Evolutionary conservation across 2,329 filamentous ascomycete species (phyloP), one percentile per base, ranked within the genome.

Genomic region (Periconia macrospinosa): DNA sequence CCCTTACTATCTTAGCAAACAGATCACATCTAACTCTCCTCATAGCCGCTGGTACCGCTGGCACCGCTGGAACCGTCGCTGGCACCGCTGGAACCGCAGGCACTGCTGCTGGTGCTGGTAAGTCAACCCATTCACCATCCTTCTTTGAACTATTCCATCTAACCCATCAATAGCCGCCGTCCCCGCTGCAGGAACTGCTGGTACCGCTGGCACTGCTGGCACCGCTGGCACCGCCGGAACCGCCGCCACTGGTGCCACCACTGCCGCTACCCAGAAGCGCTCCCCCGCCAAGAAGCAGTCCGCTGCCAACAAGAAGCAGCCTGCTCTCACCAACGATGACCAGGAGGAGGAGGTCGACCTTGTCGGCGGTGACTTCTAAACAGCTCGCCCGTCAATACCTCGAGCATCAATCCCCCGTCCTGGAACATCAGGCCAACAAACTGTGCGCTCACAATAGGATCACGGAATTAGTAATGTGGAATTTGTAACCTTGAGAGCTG

Each of bases 281-380:
- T 55, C 50, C 18, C 54, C 61, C 53, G 47, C 46, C 52, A 53
- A 44, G 41, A 47, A 27, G 53, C 57, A 63, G 18, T n/a, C n/a
- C n/a, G 49, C 41, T 37, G 45, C 17, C 55, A 58, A 64, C 18
- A 41, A 44, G 20, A 62, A 49, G n/a, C 52, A 56, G 19, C 47
- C 45, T 17, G 18, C 45, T 19, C 50, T 72, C 54, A 70, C 68
- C 53, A 50, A 70, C 51, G 70, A 72, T 54, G 70, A 68, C 50
- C 59, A 72, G 54, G 69, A 72, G 62, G 70, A 72, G 62, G 70
- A 72, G 60, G 9, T 70, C 45, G 66, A 62, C 19, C 60, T 68
- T 41, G 33, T 66, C 33, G 59, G 53, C 6, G 57, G 49, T 44
- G 63, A 57, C 51, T 45, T 50, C 45, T 18, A 37, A 40, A 15